Percentiles rank a stretch among this genome's conserved stretches.
Evolutionary conservation across 2,329 filamentous ascomycete species (phyloP).

Genomic region (Kalaharituber pfeilii): DNA sequence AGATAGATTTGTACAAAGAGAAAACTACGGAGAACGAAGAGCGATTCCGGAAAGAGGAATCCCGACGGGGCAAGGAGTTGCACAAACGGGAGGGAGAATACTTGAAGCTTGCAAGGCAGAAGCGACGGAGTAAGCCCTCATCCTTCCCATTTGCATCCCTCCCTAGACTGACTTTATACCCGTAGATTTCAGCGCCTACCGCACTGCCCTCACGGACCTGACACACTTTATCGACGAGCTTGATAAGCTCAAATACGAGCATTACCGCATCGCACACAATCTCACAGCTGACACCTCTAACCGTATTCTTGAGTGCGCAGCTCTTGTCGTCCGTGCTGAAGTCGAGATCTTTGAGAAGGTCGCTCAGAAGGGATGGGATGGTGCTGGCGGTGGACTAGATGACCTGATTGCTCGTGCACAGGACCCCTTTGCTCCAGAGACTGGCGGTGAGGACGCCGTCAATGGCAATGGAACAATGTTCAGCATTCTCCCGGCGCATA

Average conservation of each 20-base stretch:
- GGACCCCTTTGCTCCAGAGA: constrained; percentile 40
- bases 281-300: constrained; percentile 48
- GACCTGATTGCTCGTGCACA: constrained; percentile 46
- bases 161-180: constrained; percentile 1
- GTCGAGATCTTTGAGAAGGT: constrained; percentile 52
- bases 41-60: constrained; percentile 39
- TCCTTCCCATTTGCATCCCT: constrained; percentile 3
- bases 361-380: constrained; percentile 47
- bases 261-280: constrained; percentile 41
- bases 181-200: constrained; percentile 43
- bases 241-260: constrained; percentile 42
- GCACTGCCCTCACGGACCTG: constrained; percentile 45
- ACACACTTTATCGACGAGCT: constrained; percentile 46
- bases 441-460: background rate
- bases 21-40: constrained; percentile 49
- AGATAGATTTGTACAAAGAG: constrained; percentile 47
- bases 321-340: constrained; percentile 48
- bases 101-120: constrained; percentile 40
- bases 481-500: constrained; percentile 19
- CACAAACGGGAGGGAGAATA: constrained; percentile 48
- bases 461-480: constrained; percentile 21
- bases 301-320: constrained; percentile 46
- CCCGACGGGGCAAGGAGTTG: constrained; percentile 42
- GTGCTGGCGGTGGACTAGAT: constrained; percentile 43
- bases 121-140: constrained; percentile 27